Evolutionary conservation across 352 stramenopile species (phyloP), one percentile per base, ranked within the genome.

Genomic region (Phytophthora multivora): DNA sequence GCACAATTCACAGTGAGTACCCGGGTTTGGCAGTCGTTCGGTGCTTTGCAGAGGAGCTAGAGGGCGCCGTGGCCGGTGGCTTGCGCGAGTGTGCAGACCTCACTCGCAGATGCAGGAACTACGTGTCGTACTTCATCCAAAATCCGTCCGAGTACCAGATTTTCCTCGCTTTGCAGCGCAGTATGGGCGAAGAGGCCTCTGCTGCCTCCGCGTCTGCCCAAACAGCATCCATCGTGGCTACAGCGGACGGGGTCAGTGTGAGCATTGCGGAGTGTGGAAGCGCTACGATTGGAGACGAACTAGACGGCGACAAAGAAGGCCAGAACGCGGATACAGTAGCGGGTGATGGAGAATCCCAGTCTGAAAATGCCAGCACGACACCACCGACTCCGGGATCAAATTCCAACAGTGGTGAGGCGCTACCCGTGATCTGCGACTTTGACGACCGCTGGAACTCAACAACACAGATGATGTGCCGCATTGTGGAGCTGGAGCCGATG

Each of bases 91-190:
- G 83, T 28, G 75, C 73, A 5, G 75, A 73, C 16, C 63, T 92
- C 1, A 88, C 86, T 18, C 75, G 77, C 10, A 60, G 83, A 9
- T 92, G 83, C 40, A 77, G 80, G 10, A 90, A 89, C 50, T 92
- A 92, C 53, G 83, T 90, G 19, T 92, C 80, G 19, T 92, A 89
- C 54, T 92, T 92, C 12, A 92, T 92, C 33, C 83, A 92, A 60
- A 92, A 92, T 38, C 83, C 83, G 16, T 89, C 79, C 26, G 83
- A 92, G 66, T 92, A 92, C 51, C 83, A 92, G 62, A 89, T 92
- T 56, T 90, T 92, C 46, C 63, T 92, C 13, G 75, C 83, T 28
- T 39, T 92, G n/a, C 82, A 91, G 46, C 76, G 79, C 23, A 79
- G 80, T 53, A 76, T 91, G 25, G 71, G 69, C 0, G 79, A 89